phyloP scores from a whole-genome alignment of 345 rosid genomes.

The Pistacia atlantica region DNA sequence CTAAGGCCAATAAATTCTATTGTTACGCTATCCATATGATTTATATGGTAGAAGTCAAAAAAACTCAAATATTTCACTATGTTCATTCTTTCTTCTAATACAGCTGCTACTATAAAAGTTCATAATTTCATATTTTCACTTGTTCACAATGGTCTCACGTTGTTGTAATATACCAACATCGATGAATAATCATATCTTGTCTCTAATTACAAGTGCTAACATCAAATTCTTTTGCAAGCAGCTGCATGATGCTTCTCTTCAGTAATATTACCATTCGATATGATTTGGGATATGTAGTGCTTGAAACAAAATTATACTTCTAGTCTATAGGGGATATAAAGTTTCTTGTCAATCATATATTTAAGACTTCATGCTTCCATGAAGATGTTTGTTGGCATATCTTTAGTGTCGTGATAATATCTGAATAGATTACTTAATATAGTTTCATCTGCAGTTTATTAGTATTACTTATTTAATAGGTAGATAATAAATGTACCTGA shows the following conservation, averaged over 20 bases:
- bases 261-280: neutral
- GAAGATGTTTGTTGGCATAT: neutral
- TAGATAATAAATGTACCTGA: constrained; percentile 48
- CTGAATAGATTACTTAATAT: neutral
- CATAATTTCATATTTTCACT: neutral
- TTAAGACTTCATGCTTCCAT: neutral
- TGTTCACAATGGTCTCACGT: neutral
- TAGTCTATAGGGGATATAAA: neutral
- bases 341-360: neutral
- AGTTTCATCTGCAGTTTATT: neutral
- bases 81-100: neutral
- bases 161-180: neutral
- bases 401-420: neutral
- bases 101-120: neutral
- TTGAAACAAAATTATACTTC: neutral
- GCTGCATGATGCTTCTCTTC: constrained; percentile 1
- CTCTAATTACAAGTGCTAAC: neutral
- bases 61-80: neutral
- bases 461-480: neutral
- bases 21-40: too few species aligned
- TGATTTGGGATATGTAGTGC: neutral
- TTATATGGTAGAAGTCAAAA: neutral
- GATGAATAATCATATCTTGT: constrained; percentile 5
- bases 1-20: neutral
- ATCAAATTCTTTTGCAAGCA: constrained; percentile 1